Evolutionary conservation across 345 rosid genomes (phyloP), one percentile per base, ranked within the genome.

Genomic region (Raphanus raphanistrum): DNA sequence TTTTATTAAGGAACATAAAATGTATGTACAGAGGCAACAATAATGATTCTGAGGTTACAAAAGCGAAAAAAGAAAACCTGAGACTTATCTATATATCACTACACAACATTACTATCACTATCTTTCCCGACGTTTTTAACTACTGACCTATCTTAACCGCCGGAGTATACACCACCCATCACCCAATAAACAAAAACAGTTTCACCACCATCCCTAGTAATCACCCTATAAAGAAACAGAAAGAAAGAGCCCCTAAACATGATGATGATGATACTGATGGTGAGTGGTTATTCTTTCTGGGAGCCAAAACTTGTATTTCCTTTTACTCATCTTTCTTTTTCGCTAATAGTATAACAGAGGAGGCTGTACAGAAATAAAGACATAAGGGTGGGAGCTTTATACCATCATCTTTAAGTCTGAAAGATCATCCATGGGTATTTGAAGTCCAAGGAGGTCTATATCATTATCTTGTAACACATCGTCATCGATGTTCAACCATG

Each of bases 341-440:
- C 86, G 57, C 70, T 79, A 89, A 84, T 79, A 90, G 84, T 85
- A 92, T 12, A 43, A 88, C 84, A 80, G 89, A 84, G 84, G 90
- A 82, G 88, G 85, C 91, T 92, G 85, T 90, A 90, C 93, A 85
- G 84, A 86, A 78, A 76, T 75, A 80, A 81, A 74, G 74, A 48
- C 50, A 27, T 21, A 65, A 43, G 52, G 60, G 61, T 52, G 61
- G 57, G 74, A 59, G 79, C 41, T 21, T 35, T 35, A 95, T 83
- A 95, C 93, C 97, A 91, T 92, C 99, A 92, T 90, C 81, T 92
- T 88, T 70, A 95, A 81, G 86, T 95, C 98, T 59, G 98, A 84
- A 80, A 95, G 95, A 80, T 95, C 99, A 79, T 95, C 99, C 99
- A 91, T 92, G 48, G 99, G 99, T 82, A 95, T 95, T 81, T 92